These are phyloP conservation scores for Fagus crenata DNA, from an alignment of 306 rosid species.

Conservation along the genomic window DNA sequence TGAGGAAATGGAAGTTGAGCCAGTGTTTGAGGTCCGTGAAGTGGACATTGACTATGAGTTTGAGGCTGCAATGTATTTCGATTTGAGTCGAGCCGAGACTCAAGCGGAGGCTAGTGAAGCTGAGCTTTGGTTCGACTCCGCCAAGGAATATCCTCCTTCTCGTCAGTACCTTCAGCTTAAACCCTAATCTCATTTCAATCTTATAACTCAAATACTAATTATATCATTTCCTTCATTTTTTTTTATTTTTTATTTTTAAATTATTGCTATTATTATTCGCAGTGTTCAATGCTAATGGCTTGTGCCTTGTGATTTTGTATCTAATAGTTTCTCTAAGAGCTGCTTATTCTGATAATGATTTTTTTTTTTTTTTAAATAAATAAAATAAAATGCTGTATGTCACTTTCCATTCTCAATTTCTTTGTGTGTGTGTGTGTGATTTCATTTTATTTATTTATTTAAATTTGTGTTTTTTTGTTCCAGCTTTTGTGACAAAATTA, in stretches of 20 bases:
- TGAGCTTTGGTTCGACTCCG: constrained; percentile 58
- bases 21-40: constrained; percentile 48
- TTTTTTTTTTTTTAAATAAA: too few species aligned
- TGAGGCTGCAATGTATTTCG: constrained; percentile 46
- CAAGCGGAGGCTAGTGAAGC: constrained; percentile 47
- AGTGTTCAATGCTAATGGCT: neutral
- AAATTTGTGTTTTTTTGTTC: neutral
- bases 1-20: constrained; percentile 30
- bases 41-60: constrained; percentile 61
- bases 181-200: neutral
- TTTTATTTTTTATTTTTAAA: neutral
- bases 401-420: neutral
- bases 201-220: neutral
- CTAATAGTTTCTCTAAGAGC: too few species aligned
- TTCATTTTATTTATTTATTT: too few species aligned
- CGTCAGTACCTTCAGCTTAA: constrained; percentile 40
- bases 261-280: neutral
- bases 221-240: too few species aligned
- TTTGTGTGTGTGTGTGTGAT: too few species aligned
- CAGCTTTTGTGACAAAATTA: constrained; percentile 52
- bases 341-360: too few species aligned
- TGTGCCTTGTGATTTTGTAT: too few species aligned
- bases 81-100: constrained; percentile 49
- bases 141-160: constrained; percentile 54
- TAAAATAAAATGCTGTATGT: neutral